A percentile compares a stretch with the other conserved stretches of the same genome.
phyloP scores from a whole-genome alignment of 2,329 filamentous ascomycete species.

The Sporothrix dimorphospora region DNA sequence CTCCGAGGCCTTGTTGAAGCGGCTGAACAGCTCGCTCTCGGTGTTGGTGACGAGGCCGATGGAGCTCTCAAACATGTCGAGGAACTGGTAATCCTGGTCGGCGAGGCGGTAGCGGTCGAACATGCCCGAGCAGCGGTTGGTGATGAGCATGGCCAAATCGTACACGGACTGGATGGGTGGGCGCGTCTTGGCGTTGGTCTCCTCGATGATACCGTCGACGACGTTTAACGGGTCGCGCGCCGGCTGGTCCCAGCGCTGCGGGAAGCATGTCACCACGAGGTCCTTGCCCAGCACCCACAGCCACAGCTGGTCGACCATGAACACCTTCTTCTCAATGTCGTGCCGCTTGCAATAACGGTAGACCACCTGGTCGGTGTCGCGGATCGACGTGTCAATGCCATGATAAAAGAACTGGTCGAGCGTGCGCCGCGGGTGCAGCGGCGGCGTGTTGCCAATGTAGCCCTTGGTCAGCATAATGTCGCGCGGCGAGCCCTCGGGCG shows the following conservation, averaged over 20 bases:
- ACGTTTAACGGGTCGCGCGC: conserved; percentile 66
- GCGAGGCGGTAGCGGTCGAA: conserved; percentile 62
- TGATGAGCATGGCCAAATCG: conserved; percentile 65
- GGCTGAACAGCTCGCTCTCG: conserved; percentile 61
- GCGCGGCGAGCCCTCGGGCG: conserved; percentile 37
- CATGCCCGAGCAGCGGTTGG: conserved; percentile 60
- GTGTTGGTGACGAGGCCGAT: conserved; percentile 59
- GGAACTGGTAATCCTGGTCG: conserved; percentile 64
- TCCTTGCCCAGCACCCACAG: conserved; percentile 63
- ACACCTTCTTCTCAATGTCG: conserved; percentile 57
- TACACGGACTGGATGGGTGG: conserved; percentile 63
- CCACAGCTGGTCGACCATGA: conserved; percentile 73
- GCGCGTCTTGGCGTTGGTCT: conserved; percentile 66
- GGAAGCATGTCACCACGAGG: conserved; percentile 62
- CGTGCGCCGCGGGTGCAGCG: conserved; percentile 63
- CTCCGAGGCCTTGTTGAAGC: conserved; percentile 62
- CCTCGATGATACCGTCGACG: conserved; percentile 64
- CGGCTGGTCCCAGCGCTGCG: conserved; percentile 62
- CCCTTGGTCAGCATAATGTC: conserved; percentile 54
- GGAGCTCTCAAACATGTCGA: conserved; percentile 69
- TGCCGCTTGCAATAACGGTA: conserved; percentile 56
- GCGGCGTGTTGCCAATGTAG: conserved; percentile 50
- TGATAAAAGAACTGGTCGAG: conserved; percentile 70
- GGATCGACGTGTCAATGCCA: conserved; percentile 61
- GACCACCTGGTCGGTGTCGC: conserved; percentile 67